These are phyloP conservation scores for Spatholobus suberectus DNA, from an alignment of 306 rosid species.

Conservation along the genomic window DNA sequence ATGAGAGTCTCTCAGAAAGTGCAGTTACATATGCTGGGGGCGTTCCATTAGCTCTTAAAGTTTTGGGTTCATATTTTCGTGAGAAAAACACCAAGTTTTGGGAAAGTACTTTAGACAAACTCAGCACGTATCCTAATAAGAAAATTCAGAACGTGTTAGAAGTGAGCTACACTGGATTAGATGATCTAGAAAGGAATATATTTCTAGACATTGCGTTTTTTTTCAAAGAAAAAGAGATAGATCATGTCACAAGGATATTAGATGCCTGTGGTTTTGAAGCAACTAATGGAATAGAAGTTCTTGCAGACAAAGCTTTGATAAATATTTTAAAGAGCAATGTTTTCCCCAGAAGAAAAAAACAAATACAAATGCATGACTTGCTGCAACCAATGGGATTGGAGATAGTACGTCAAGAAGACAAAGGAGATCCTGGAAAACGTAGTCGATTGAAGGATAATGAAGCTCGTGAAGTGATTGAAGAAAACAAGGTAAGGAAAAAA, in stretches of 20 bases:
- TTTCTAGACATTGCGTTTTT: constrained; percentile 46
- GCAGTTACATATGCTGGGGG: constrained; percentile 31
- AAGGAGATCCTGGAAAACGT: background rate
- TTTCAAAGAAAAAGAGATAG: background rate
- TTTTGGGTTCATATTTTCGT: constrained; percentile 35
- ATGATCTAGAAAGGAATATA: background rate
- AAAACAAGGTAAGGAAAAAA: constrained; percentile 24
- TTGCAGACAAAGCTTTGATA: constrained; percentile 39
- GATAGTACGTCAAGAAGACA: constrained; percentile 2
- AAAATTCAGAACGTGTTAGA: background rate
- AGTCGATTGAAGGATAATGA: constrained; percentile 18
- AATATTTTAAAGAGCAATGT: background rate
- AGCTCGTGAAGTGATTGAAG: constrained; percentile 13
- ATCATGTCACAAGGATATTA: background rate
- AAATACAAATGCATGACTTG: constrained; percentile 52
- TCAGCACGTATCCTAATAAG: background rate
- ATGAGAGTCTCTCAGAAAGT: background rate
- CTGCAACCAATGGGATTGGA: constrained; percentile 38
- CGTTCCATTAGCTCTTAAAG: constrained; percentile 31
- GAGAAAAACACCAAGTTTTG: background rate
- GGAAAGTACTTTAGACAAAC: constrained; percentile 1
- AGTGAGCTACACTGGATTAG: constrained; percentile 25
- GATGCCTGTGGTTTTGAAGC: constrained; percentile 33
- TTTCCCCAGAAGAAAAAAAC: too few relatives aligned
- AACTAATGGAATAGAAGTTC: constrained; percentile 11